phyloP scores from a whole-genome alignment of 106 monocot species.

The Alisma plantagoaquatica region DNA sequence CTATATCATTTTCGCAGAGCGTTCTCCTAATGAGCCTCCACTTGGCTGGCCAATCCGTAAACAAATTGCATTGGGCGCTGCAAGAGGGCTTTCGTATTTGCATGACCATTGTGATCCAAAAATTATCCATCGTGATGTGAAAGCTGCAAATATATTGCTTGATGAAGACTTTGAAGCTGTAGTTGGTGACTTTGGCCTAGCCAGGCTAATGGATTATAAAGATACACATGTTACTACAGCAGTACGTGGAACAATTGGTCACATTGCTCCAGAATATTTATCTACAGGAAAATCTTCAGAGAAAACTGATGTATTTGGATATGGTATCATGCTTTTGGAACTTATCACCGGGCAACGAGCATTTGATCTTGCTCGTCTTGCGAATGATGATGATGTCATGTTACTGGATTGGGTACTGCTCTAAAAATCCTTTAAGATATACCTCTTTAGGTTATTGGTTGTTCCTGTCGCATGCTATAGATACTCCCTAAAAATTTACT shows the following conservation, averaged over 20 bases:
- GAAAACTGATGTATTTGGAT: conserved; percentile 21
- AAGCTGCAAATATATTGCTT: conserved; percentile 21
- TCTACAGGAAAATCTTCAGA: conserved; percentile 22
- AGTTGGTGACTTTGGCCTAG: conserved; percentile 18
- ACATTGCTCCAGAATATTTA: conserved; percentile 18
- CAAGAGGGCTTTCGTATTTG: conserved; percentile 18
- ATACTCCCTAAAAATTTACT: no score
- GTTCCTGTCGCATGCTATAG: no score
- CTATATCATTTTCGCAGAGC: conserved; percentile 6
- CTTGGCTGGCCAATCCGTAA: conserved; percentile 15
- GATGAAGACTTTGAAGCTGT: conserved; percentile 16
- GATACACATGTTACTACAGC: conserved; percentile 21
- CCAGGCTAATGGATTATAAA: conserved; percentile 17
- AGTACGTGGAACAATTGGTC: conserved; percentile 15
- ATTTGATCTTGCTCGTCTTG: conserved; percentile 20
- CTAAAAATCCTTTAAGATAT: no score
- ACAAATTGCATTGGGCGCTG: conserved; percentile 17
- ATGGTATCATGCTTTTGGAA: conserved; percentile 24
- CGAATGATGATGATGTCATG: conserved; percentile 23
- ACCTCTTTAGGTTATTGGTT: no score
- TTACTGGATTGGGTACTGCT: conserved; percentile 20
- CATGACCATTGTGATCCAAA: conserved; percentile 26
- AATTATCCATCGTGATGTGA: conserved; percentile 22
- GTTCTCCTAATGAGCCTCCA: conserved; percentile 1
- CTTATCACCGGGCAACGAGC: conserved; percentile 19